Conservation (phyloP, 208 protist species). For the Herpetomonas samuelpessoai region DNA sequence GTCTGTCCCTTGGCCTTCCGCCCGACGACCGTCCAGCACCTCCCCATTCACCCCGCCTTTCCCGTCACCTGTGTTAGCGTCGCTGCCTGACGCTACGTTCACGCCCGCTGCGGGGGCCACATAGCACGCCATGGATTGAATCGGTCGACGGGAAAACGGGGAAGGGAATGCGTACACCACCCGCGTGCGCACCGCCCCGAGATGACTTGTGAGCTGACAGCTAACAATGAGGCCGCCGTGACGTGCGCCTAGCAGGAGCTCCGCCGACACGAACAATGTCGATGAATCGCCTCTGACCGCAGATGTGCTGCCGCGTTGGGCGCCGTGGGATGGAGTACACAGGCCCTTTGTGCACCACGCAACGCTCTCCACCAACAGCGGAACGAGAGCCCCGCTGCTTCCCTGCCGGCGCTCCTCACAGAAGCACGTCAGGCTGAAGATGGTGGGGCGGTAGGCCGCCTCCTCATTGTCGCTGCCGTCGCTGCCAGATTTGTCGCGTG, state of each 20-base stretch:
- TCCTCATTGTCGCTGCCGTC: neutral
- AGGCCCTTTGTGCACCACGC: constrained; percentile 20
- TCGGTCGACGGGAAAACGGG: constrained; percentile 1
- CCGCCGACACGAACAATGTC: neutral
- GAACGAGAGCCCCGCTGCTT: neutral
- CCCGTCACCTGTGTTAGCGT: too few relatives aligned
- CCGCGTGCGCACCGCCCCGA: constrained; percentile 19
- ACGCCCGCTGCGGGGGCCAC: neutral
- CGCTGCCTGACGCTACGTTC: too few relatives aligned
- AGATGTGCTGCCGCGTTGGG: too few relatives aligned
- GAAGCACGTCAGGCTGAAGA: constrained; percentile 20
- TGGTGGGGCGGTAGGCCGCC: constrained; percentile 10
- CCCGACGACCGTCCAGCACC: too few relatives aligned
- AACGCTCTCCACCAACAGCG: constrained; percentile 24
- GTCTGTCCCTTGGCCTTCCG: neutral
- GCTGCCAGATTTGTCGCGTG: neutral
- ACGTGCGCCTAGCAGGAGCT: constrained; percentile 32
- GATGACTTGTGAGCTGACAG: constrained; percentile 19
- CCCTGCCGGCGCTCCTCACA: neutral
- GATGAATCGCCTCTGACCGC: too few relatives aligned
- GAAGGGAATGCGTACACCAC: constrained; percentile 28
- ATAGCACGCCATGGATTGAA: constrained; percentile 12
- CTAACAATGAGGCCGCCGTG: constrained; percentile 33
- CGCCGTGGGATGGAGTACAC: too few relatives aligned
- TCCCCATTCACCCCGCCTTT: too few relatives aligned